A percentile compares a stretch with the other conserved stretches of the same genome.
Conservation (phyloP, 768 basidiomycete genomes). For the Mrakia gelida region DNA sequence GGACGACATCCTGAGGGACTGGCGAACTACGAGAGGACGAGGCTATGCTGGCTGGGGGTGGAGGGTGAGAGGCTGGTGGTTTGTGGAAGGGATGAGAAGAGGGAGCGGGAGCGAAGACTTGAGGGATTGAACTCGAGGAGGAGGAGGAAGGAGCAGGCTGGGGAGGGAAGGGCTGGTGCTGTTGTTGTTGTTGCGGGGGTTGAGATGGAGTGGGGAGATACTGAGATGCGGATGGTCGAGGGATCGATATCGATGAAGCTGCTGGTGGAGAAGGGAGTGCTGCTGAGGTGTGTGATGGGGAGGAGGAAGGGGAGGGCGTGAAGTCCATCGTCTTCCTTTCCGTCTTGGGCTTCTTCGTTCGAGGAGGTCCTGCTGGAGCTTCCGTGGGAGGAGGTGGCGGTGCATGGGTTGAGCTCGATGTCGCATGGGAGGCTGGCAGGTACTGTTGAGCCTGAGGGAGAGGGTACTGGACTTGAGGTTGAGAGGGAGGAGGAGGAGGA, state of each 20-base stretch:
- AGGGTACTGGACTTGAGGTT: background rate
- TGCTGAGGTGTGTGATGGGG: background rate
- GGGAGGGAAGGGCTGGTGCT: too few species aligned
- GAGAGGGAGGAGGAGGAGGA: background rate
- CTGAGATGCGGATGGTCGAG: background rate
- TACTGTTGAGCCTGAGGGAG: background rate
- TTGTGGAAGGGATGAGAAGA: background rate
- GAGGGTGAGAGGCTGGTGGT: background rate
- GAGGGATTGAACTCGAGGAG: background rate
- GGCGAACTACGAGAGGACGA: conserved; percentile 1
- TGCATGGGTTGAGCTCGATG: background rate
- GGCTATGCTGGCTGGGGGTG: background rate
- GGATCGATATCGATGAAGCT: background rate
- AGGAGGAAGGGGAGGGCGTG: conserved; percentile 7
- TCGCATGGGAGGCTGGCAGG: background rate
- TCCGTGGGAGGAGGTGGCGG: background rate
- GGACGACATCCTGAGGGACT: background rate
- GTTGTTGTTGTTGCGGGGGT: too few species aligned
- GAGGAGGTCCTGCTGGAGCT: background rate
- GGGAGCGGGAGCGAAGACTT: background rate
- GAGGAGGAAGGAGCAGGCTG: background rate
- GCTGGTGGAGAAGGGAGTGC: background rate
- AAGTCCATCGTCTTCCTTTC: background rate
- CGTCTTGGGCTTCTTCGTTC: background rate
- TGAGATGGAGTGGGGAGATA: background rate